phyloP scores from a whole-genome alignment of 306 rosid genomes.

The Abrus pulchellus region DNA sequence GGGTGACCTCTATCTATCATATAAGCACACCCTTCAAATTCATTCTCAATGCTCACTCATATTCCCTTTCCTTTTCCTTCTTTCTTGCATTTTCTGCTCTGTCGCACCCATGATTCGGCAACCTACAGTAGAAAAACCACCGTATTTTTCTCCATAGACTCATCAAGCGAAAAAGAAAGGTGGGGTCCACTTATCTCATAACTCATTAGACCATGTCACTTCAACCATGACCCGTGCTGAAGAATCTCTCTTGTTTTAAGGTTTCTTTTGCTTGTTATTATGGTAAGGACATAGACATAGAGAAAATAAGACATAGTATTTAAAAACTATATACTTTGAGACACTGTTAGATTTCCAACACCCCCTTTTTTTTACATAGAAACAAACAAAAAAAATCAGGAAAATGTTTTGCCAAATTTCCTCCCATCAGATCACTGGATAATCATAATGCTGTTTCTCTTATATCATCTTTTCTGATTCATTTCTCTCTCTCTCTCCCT shows the following conservation, averaged over 20 bases:
- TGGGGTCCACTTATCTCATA: constrained; percentile 38
- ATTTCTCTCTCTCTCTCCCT: constrained; percentile 46
- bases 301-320: constrained; percentile 35
- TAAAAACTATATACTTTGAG: constrained; percentile 4
- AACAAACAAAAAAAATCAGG: constrained; percentile 11
- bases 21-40: constrained; percentile 15
- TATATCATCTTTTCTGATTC: constrained; percentile 36
- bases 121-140: constrained; percentile 37
- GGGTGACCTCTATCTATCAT: constrained; percentile 41
- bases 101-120: background rate
- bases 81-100: constrained; percentile 22
- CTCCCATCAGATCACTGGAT: constrained; percentile 40
- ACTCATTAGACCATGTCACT: constrained; percentile 30
- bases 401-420: constrained; percentile 10
- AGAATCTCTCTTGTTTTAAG: constrained; percentile 45
- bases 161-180: constrained; percentile 5
- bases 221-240: constrained; percentile 43
- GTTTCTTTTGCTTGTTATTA: constrained; percentile 40
- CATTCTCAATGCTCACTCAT: background rate
- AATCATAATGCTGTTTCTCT: constrained; percentile 47
- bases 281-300: background rate
- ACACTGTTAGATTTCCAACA: constrained; percentile 46
- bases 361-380: background rate
- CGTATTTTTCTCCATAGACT: constrained; percentile 6
- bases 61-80: background rate